These are phyloP conservation scores for Monilinia fructicola DNA, from an alignment of 2,329 filamentous ascomycete genomes.

Conservation along the genomic window DNA sequence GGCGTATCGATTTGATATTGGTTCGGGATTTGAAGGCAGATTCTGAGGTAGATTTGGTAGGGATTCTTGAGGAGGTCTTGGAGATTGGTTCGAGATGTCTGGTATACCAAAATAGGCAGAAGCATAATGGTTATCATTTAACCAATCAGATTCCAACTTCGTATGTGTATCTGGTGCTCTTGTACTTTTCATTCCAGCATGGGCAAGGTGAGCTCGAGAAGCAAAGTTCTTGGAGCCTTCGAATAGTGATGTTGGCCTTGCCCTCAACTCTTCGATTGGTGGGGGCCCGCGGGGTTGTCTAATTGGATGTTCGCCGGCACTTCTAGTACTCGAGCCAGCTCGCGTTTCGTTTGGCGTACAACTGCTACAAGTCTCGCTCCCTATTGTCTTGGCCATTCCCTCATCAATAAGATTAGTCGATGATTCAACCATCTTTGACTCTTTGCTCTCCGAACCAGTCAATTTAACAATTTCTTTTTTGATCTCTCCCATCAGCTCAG, in stretches of 20 bases:
- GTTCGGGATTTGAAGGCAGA: too few relatives aligned
- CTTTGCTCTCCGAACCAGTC: background rate
- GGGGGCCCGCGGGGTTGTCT: conserved; percentile 93
- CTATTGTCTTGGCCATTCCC: background rate
- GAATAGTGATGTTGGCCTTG: conserved; percentile 85
- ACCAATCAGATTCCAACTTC: too few relatives aligned
- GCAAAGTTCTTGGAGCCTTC: conserved; percentile 98
- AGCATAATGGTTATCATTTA: too few relatives aligned
- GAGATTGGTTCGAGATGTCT: too few relatives aligned
- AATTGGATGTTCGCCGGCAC: conserved; percentile 89
- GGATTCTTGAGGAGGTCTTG: too few relatives aligned
- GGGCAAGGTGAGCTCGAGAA: conserved; percentile 85
- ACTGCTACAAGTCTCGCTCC: background rate
- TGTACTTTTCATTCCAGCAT: conserved; percentile 85
- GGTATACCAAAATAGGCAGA: too few relatives aligned
- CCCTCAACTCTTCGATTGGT: conserved; percentile 82
- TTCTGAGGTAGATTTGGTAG: too few relatives aligned
- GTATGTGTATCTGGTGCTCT: conserved; percentile 57
- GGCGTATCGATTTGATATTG: too few relatives aligned
- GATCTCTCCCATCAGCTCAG: background rate
- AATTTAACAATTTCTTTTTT: background rate
- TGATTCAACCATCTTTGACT: background rate
- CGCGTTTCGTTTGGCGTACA: conserved; percentile 70
- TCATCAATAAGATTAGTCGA: background rate
- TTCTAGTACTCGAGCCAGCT: conserved; percentile 88